Evolutionary conservation across 192 early-diverging fungal species (phyloP), one percentile per base, ranked within the genome.

Genomic region (Coemansia erecta): DNA sequence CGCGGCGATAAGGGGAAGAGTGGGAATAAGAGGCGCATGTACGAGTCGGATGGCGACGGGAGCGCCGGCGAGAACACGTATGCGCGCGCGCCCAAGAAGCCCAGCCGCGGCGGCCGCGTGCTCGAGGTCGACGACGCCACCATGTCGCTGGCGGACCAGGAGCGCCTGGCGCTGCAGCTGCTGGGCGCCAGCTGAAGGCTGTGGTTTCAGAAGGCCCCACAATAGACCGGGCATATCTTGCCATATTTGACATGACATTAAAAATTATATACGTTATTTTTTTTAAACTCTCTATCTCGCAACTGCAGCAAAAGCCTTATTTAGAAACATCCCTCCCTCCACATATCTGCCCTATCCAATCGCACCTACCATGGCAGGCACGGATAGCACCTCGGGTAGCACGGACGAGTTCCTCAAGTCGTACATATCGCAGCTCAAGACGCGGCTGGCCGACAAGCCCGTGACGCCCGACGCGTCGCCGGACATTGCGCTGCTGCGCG

Each of bases 111-210:
- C 3, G 61, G 56, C 26, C 64, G 64, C 19, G 64, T 71, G 22
- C 45, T 81, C 35, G 72, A 74, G 55, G 65, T 75, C 44, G 72
- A 71, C 41, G 52, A 75, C 53, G 31, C 67, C 4, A 55, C 63
- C 24, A 71, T 72, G 78, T 61, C 73, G 28, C 66, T 81, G 42
- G 64, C 72, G 39, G 73, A 76, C 60, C 70, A 81, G 53, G 79
- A 81, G 60, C 69, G 53, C 39, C 70, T 81, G 40, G 79, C 79
- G 1, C 53, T 81, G 61, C 73, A 66, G 35, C 72, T 81, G 15
- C 61, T 81, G 22, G 58, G 63, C 46, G 61, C 58, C 31, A 53
- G 43, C 54, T 68, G 61, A 31, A n/a, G n/a, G n/a, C n/a, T n/a
- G n/a, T n/a, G n/a, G n/a, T n/a, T n/a, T n/a, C n/a, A n/a, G n/a